Conservation (phyloP, 2,329 filamentous ascomycete species). For the Pestalotiopsis sp. region DNA sequence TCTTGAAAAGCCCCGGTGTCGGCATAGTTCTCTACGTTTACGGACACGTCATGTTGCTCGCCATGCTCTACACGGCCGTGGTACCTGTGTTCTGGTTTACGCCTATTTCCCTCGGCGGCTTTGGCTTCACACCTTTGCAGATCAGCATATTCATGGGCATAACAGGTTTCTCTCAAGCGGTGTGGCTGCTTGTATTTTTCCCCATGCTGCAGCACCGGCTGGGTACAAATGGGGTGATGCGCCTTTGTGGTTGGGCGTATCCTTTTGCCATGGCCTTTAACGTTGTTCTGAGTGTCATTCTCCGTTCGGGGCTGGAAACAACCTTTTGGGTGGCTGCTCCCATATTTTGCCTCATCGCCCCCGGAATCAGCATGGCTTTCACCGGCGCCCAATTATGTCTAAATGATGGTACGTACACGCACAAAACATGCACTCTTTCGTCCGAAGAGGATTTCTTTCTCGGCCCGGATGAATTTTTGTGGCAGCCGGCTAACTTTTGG, state of each 20-base stretch:
- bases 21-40: constrained; percentile 68
- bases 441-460: neutral
- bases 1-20: constrained; percentile 68
- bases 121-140: constrained; percentile 61
- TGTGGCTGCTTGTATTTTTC: constrained; percentile 74
- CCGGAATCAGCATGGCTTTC: constrained; percentile 69
- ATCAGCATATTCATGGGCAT: constrained; percentile 71
- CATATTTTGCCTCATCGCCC: constrained; percentile 53
- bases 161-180: constrained; percentile 67
- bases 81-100: constrained; percentile 72
- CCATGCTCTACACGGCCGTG: constrained; percentile 73
- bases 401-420: constrained; percentile 61
- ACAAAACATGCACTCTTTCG: neutral
- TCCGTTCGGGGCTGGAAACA: constrained; percentile 45
- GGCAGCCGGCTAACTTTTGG: neutral
- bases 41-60: constrained; percentile 68
- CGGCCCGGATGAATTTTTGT: neutral
- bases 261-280: constrained; percentile 63
- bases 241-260: constrained; percentile 59
- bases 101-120: constrained; percentile 63
- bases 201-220: constrained; percentile 66
- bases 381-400: constrained; percentile 73
- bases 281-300: constrained; percentile 60
- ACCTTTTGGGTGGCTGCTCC: constrained; percentile 62
- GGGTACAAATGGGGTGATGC: constrained; percentile 69